A percentile compares a stretch with the other conserved stretches of the same genome.
phyloP scores from a whole-genome alignment of 352 stramenopile species.

The Pythium sukuiense region DNA sequence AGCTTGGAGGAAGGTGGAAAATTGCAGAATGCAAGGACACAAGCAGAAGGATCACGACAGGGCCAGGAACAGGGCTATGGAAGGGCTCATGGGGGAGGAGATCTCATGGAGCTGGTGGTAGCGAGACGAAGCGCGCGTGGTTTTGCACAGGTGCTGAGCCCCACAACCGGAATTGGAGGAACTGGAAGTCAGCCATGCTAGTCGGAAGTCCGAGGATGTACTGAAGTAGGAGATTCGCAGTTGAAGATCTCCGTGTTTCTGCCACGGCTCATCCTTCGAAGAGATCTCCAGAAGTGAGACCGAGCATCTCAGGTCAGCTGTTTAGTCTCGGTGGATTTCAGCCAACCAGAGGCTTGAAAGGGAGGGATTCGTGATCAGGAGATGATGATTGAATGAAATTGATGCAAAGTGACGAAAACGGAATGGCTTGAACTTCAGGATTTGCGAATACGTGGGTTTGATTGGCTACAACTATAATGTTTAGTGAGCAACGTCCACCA shows the following conservation, averaged over 20 bases:
- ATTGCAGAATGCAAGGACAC: neutral
- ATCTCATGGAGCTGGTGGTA: neutral
- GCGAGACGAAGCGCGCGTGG: neutral
- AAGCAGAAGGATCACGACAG: neutral
- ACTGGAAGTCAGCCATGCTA: neutral
- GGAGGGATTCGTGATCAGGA: too few relatives aligned
- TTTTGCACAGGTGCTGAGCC: neutral
- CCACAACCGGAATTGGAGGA: conserved; percentile 11
- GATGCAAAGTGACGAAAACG: neutral
- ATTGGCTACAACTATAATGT: neutral
- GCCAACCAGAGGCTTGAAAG: neutral
- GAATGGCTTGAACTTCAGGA: neutral
- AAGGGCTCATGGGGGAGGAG: neutral
- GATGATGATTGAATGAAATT: neutral
- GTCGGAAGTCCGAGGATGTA: neutral
- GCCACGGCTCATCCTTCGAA: neutral
- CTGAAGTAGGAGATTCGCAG: neutral
- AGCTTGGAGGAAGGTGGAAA: neutral
- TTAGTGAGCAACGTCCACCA: neutral
- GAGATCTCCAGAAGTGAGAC: conserved; percentile 6
- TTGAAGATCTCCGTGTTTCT: neutral
- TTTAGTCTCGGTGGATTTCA: conserved; percentile 7
- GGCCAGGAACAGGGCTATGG: neutral
- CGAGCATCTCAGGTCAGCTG: neutral
- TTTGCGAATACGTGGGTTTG: neutral